These are phyloP conservation scores for Alternaria arbusti DNA, from an alignment of 2,329 filamentous ascomycete species.

Conservation along the genomic window DNA sequence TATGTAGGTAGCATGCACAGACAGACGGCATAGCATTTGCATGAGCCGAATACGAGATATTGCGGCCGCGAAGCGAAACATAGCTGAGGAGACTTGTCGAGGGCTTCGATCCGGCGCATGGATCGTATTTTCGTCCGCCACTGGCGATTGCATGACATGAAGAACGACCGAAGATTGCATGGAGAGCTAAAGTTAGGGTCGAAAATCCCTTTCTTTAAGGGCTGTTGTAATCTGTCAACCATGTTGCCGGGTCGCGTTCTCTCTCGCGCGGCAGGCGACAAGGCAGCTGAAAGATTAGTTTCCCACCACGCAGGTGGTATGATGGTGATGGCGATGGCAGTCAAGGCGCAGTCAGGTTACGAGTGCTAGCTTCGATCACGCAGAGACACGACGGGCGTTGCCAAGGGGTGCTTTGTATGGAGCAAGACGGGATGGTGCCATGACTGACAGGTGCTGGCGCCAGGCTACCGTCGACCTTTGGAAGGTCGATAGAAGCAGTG, in stretches of 20 bases:
- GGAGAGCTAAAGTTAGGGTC: neutral
- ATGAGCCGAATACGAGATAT: slow-evolving; percentile 29
- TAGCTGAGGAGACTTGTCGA: slow-evolving; percentile 6
- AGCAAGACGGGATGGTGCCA: neutral
- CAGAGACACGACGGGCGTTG: slow-evolving; percentile 10
- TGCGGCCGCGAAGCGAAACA: slow-evolving; percentile 10
- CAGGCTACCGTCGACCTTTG: slow-evolving; percentile 4
- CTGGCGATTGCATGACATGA: neutral
- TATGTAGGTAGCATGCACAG: slow-evolving; percentile 23
- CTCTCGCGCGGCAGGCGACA: slow-evolving; percentile 26
- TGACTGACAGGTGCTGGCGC: slow-evolving; percentile 7
- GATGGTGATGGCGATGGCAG: neutral
- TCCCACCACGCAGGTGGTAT: neutral
- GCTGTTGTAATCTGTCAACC: neutral
- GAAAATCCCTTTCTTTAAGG: neutral
- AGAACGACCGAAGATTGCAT: slow-evolving; percentile 1
- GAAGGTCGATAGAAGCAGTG: slow-evolving; percentile 5
- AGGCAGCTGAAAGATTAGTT: slow-evolving; percentile 4
- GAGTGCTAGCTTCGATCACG: neutral
- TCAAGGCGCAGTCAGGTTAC: neutral
- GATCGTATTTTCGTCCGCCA: slow-evolving; percentile 1
- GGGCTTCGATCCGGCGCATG: slow-evolving; percentile 1
- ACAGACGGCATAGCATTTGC: slow-evolving; percentile 17
- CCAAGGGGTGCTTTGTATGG: slow-evolving; percentile 3
- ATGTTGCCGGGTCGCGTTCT: slow-evolving; percentile 17